Base-by-base conservation (phyloP, 345 rosid species). In the Turritis glabra region DNA sequence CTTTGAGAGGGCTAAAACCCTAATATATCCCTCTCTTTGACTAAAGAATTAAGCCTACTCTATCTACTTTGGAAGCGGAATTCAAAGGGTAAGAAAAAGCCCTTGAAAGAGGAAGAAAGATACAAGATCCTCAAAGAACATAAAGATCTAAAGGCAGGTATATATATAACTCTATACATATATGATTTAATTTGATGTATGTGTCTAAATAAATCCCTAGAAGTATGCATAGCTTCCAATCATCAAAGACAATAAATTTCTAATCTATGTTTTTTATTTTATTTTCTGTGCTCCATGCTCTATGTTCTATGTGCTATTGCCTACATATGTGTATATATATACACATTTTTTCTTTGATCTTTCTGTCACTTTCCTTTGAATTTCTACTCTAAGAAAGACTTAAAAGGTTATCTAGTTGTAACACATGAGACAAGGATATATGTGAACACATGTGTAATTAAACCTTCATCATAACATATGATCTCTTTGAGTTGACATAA, bases 51-150 rank as follows among this genome's bases (percentile, higher is more conserved):
- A 47, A 77, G 67, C 72, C 77, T 71, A 77, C 76, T 71, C 68
- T 77, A 64, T 64, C 72, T 64, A 71, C 76, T 77, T 77, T 65
- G 63, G 71, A 77, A 71, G 73, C 48, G 46, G 50, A 48, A 26
- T 64, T 56, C 72, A 66, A 78, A 43, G 78, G 65, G 70, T 40
- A 72, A 57, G 67, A 29, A 53, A 63, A 59, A 78, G 60, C 71
- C 78, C 69, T 73, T 67, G 78, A 78, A 59, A 73, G 70, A 65
- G 72, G 80, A 71, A 71, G 73, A 78, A 66, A 78, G 64, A 59
- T 78, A 73, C 64, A 66, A 72, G 64, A 72, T 73, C 74, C 51
- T 67, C 65, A 67, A 73, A 60, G 35, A 66, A 72, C 63, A 48
- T 65, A 58, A 63, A 70, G 77, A 72, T 73, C 58, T 73, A 58